Evolutionary conservation across 495 filamentous ascomycete genomes (phyloP), one percentile per base, ranked within the genome.

Genomic region (Penicillium maclennaniae): DNA sequence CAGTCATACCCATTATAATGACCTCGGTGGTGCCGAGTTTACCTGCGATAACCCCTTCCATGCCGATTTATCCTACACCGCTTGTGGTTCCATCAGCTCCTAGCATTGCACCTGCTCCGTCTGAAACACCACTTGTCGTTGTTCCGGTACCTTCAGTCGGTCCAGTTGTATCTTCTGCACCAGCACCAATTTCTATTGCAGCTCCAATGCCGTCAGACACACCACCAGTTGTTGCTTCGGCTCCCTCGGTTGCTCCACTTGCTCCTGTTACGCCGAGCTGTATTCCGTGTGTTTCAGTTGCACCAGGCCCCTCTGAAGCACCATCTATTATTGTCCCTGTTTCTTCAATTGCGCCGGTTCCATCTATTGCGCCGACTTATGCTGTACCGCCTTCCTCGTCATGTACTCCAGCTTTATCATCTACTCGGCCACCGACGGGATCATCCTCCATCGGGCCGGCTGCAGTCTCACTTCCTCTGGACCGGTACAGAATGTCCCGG

Each of bases 361-460:
- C 23, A 23, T 34, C 31, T 12, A 4, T 34, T 34, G 31, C 31
- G 10, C 31, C 31, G 14, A 12, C 31, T 14, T 4, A 10, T 14
- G 10, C 14, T 14, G 31, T 12, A 34, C 31, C 31, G 4, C 31
- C 14, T 9, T 42, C 66, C 61, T 10, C 69, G 23, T 21, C 15
- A 17, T 42, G 39, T 42, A 5, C 15, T 10, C 8, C 9, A 40
- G 20, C 39, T 42, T 6, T 16, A 14, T 10, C 15, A 10, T 12
- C 8, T 4, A 14, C 9, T 34, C 10, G 9, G 8, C 31, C 31
- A 34, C 3, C 8, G 9, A 14, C 9, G 14, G 4, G 14, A 14
- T 10, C 9, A 1, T 14, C 31, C 31, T 1, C 27, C 10, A 7
- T 31, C 9, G 10, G 7, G 27, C 27, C 27, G 10, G 10, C 31